Base-by-base conservation (phyloP, 2,329 filamentous ascomycete species). In the Sporothrix protearum region DNA sequence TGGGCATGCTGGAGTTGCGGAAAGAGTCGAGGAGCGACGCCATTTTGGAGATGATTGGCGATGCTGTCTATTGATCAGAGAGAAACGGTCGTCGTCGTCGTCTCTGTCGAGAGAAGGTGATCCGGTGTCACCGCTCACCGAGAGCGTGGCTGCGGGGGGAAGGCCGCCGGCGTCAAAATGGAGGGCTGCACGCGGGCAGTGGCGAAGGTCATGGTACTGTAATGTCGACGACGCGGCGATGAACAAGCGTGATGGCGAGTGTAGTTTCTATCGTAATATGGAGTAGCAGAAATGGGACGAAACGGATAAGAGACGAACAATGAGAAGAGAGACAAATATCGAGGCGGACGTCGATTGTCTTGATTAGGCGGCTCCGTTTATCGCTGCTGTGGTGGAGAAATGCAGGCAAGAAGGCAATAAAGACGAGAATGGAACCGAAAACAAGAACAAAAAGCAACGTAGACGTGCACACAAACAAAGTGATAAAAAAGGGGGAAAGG, bases 1-100 rank as follows among this genome's bases (percentile, higher is more conserved):
- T 97, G 82, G 94, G 92, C 85, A 97, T 93, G 76, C 88, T 92
- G 74, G 93, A 88, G 79, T 82, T 85, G 77, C 84, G 82, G 77
- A 89, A 88, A 72, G 85, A 85, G 80, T 85, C 90, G 77, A 96
- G 87, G 79, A 92, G 89, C 79, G 87, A 89, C 70, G 90, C 89
- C 92, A 94, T 94, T 80, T 73, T 80, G 79, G 36, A n/a, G 8
- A 28, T 28, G 9, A 30, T 2, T 22, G 47, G 28, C 5, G 42
- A 36, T 6, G 39, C 55, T 14, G 36, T 63, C n/a, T 63, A 25
- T 63, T n/a, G 42, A 14, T 42, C 57, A n/a, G 33, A 36, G n/a
- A 25, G 33, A 42, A n/a, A 63, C 45, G 59, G 36, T 10, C n/a
- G 36, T 63, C 36, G 59, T 28, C 33, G 36, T 42, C n/a, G 36